Conservation (phyloP, 495 filamentous ascomycete species). For the Darksidea phi region DNA sequence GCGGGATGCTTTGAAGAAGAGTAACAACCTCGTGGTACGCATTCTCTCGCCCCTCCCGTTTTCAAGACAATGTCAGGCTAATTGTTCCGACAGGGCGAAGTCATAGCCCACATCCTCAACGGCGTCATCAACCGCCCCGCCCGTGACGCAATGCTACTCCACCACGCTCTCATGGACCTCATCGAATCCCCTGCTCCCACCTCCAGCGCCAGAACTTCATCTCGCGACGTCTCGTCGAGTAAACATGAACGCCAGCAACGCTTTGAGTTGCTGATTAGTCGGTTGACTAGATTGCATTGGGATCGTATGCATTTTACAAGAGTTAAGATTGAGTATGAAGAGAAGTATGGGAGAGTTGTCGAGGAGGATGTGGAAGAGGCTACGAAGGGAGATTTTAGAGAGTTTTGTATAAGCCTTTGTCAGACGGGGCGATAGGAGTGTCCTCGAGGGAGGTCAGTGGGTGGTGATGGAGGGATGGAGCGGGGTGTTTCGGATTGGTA, state of each 20-base stretch:
- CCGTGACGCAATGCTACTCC: constrained; percentile 89
- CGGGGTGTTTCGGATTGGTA: too few species aligned
- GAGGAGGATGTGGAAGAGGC: constrained; percentile 44
- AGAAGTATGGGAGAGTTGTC: constrained; percentile 39
- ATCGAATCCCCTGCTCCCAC: constrained; percentile 28
- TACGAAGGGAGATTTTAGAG: constrained; percentile 40
- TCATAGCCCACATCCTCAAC: constrained; percentile 93
- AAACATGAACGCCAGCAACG: constrained; percentile 39
- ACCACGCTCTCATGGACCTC: constrained; percentile 73
- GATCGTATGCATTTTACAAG: constrained; percentile 41
- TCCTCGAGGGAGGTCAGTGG: too few species aligned
- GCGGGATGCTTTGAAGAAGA: constrained; percentile 81
- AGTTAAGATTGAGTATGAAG: constrained; percentile 44
- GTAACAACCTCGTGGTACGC: constrained; percentile 85
- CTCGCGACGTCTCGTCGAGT: constrained; percentile 24
- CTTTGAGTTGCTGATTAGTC: constrained; percentile 44
- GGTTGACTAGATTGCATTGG: constrained; percentile 46
- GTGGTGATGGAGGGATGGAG: too few species aligned
- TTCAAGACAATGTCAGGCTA: too few species aligned
- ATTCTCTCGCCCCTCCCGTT: constrained; percentile 20
- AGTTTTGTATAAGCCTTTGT: constrained; percentile 40
- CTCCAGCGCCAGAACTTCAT: constrained; percentile 7
- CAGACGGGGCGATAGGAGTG: constrained; percentile 27
- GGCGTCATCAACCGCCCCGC: constrained; percentile 93
- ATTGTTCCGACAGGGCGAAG: constrained; percentile 68